phyloP scores from a whole-genome alignment of 306 rosid genomes.

The Lotus japonicus region DNA sequence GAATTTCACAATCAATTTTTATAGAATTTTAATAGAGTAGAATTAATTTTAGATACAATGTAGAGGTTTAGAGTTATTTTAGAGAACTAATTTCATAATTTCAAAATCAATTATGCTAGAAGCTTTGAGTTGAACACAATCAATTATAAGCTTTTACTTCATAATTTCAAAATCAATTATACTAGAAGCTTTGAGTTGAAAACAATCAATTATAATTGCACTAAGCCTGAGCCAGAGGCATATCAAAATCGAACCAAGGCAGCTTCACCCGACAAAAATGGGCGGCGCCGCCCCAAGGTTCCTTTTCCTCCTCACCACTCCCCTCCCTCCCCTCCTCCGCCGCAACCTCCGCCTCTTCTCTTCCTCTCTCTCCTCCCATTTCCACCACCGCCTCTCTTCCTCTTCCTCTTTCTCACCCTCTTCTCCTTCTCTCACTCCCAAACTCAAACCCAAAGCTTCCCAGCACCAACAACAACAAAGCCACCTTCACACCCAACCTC shows the following conservation, averaged over 20 bases:
- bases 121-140: too few species aligned
- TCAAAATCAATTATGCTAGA: too few species aligned
- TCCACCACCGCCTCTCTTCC: not conserved
- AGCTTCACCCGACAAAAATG: slow-evolving; percentile 24
- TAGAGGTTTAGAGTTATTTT: too few species aligned
- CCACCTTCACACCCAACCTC: slow-evolving; percentile 34
- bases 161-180: too few species aligned
- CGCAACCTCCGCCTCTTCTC: slow-evolving; percentile 36
- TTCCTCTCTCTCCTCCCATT: not conserved
- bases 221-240: too few species aligned
- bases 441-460: slow-evolving; percentile 29
- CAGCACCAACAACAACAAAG: slow-evolving; percentile 24
- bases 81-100: too few species aligned
- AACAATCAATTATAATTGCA: too few species aligned
- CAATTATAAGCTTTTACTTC: too few species aligned
- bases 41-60: too few species aligned
- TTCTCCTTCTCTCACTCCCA: slow-evolving; percentile 1
- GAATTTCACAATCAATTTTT: too few species aligned
- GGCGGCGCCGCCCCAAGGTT: slow-evolving; percentile 63
- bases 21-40: too few species aligned
- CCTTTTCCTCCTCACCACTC: slow-evolving; percentile 44
- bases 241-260: not conserved
- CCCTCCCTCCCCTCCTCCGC: slow-evolving; percentile 40
- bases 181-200: too few species aligned
- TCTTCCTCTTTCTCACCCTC: not conserved